Evolutionary conservation across 192 early-diverging fungal species (phyloP), one percentile per base, ranked within the genome.

Genomic region (Coemansia sp.): DNA sequence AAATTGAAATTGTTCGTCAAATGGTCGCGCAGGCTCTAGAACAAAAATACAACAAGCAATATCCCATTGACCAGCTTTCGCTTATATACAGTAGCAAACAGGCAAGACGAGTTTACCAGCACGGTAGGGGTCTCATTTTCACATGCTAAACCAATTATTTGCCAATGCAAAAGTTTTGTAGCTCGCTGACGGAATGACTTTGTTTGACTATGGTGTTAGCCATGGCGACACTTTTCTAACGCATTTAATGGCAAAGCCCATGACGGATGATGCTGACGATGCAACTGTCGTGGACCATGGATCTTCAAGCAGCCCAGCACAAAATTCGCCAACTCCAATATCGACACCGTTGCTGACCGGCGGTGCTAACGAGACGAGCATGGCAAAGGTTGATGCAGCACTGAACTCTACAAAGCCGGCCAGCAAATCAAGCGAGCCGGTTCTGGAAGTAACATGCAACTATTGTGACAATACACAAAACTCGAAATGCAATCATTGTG

Each of bases 401-500:
- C 48, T 49, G 2, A 22, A n/a, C 5, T 15, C 48, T 17, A 8
- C 48, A n/a, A 19, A 9, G 17, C 17, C 48, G 4, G 48, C n/a
- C 7, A 8, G 48, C 19, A 8, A 49, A 2, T 21, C 48, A 8
- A 8, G 7, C 1, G 19, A 8, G 4, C 19, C 48, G 90, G 32
- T 82, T 86, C 3, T 48, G 48, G 56, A 60, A 22, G 32, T 67
- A 2, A 39, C 49, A n/a, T 85, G 84, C 60, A 39, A 64, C 17
- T 21, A 37, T 6, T 85, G 84, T 60, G 62, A 81, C 19, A 70
- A 75, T 51, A 43, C 47, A 10, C 9, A 14, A 4, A 10, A n/a
- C 12, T 60, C 58, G 14, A 60, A 60, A 1, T 88, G 86, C 58
- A 75, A 61, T 1, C 52, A 62, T 19, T 88, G 86, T 29, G 86